Percentiles rank a stretch among this genome's conserved stretches.
These are phyloP conservation scores for Colletotrichum sp. DNA, from an alignment of 2,329 filamentous ascomycete species.

Conservation along the genomic window DNA sequence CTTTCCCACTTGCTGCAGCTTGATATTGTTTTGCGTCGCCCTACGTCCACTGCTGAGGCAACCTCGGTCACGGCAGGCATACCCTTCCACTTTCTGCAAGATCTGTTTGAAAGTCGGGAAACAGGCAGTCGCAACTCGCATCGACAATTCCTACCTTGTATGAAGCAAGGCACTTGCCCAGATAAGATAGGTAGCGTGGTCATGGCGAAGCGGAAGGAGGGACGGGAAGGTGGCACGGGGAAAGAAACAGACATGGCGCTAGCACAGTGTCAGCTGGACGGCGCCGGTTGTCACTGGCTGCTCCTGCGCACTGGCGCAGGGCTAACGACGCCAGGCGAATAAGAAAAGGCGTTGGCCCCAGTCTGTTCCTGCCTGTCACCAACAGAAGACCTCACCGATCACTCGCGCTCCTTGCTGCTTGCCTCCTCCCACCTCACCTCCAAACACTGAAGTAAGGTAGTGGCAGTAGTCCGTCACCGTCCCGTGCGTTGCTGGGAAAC, in stretches of 20 bases:
- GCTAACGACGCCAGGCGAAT: not conserved
- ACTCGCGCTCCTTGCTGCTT: not conserved
- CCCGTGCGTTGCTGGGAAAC: slow-evolving; percentile 15
- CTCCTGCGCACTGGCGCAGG: not conserved
- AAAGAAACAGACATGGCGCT: not conserved
- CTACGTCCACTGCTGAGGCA: not conserved
- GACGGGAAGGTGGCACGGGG: slow-evolving; percentile 13
- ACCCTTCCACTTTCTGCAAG: not conserved
- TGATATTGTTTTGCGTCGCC: not conserved
- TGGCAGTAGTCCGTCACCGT: not conserved
- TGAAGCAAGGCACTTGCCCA: not conserved
- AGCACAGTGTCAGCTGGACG: slow-evolving; percentile 8
- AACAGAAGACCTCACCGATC: not conserved
- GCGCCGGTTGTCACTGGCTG: not conserved
- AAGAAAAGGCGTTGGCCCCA: not conserved
- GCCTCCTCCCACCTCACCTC: not conserved
- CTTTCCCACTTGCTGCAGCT: not conserved
- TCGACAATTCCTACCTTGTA: not conserved
- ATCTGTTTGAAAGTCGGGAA: not conserved
- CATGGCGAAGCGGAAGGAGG: not conserved
- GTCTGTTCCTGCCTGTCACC: not conserved
- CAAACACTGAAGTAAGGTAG: not conserved
- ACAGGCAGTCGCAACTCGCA: not conserved
- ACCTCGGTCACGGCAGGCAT: not conserved
- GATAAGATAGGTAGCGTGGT: not conserved